These are phyloP conservation scores for Eucalyptus fibrosa DNA, from an alignment of 345 rosid species.

Conservation along the genomic window DNA sequence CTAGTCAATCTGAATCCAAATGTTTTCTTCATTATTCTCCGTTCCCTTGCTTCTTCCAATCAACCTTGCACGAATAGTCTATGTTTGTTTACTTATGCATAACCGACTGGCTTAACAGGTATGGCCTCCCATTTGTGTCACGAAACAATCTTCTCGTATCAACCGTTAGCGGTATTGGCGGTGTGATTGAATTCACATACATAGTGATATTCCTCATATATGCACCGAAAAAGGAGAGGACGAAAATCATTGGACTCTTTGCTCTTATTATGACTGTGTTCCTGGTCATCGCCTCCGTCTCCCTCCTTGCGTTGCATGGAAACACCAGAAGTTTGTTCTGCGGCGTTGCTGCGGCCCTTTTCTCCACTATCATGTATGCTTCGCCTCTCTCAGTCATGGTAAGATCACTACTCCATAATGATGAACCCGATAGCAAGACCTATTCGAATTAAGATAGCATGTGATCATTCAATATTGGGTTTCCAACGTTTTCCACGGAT, in stretches of 20 bases:
- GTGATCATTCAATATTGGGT: neutral
- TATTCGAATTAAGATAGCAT: neutral
- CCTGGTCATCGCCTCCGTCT: constrained; percentile 5
- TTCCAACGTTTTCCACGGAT: neutral
- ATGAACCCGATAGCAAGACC: neutral
- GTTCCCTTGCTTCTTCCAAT: neutral
- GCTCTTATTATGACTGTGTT: constrained; percentile 4
- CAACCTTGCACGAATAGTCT: neutral
- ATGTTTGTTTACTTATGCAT: neutral
- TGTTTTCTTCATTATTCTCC: neutral
- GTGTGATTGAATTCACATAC: constrained; percentile 10
- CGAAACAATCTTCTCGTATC: constrained; percentile 12
- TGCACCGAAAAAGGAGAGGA: constrained; percentile 13
- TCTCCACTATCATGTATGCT: constrained; percentile 25
- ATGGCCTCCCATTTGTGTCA: constrained; percentile 27
- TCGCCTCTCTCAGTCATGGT: constrained; percentile 31
- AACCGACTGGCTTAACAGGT: constrained; percentile 5
- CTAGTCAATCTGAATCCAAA: neutral
- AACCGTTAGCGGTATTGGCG: constrained; percentile 17
- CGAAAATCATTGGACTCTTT: constrained; percentile 8
- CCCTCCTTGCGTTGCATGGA: constrained; percentile 11
- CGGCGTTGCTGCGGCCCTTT: constrained; percentile 16
- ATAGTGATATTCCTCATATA: constrained; percentile 10
- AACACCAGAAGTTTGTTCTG: constrained; percentile 15
- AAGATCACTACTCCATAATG: neutral